Evolutionary conservation across 305 asterid genomes (phyloP), one percentile per base, ranked within the genome.

Genomic region (Solanum chacoense): DNA sequence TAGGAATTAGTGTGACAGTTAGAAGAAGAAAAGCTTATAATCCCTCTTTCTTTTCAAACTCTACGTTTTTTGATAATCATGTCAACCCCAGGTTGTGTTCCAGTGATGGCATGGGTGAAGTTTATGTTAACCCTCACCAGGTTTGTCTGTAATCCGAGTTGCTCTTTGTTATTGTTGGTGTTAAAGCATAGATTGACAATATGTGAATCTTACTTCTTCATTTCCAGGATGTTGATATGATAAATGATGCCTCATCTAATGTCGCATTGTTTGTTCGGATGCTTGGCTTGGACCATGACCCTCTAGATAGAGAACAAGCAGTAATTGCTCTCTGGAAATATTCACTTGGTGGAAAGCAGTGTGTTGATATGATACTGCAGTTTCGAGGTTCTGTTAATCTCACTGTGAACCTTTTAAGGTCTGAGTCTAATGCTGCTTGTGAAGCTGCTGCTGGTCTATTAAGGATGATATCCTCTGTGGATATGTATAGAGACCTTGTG

Each of bases 381-480:
- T 92, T 92, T 88, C 88, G 32, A 18, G 98, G 98, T 72, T 91
- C 92, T 16, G 71, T 97, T 90, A 94, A 93, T 92, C 98, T 97
- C 88, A 90, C 93, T 14, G 95, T 95, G 89, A 96, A 93, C 92
- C 98, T 96, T 90, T 93, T 96, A 20, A 93, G 93, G 89, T 94
- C 98, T 1, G 91, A 93, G 87, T 94, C 97, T 18, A 94, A 92
- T 88, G 93, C 95, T 87, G 93, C 98, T 31, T 93, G 98, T 88
- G 99, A 96, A 94, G 98, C 96, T 71, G 98, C 99, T 87, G 96
- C 98, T 87, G 98, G 98, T 72, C 92, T 97, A 87, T 92, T 97
- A 89, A 92, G 98, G 89, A 92, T 88, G 75, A 88, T 94, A 40
- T 96, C 98, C 65, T 92, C 98, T 1, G 84, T 94, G 90, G 94